Conservation (phyloP, 192 early-diverging fungal species). For the Umbelopsis isabellina region DNA sequence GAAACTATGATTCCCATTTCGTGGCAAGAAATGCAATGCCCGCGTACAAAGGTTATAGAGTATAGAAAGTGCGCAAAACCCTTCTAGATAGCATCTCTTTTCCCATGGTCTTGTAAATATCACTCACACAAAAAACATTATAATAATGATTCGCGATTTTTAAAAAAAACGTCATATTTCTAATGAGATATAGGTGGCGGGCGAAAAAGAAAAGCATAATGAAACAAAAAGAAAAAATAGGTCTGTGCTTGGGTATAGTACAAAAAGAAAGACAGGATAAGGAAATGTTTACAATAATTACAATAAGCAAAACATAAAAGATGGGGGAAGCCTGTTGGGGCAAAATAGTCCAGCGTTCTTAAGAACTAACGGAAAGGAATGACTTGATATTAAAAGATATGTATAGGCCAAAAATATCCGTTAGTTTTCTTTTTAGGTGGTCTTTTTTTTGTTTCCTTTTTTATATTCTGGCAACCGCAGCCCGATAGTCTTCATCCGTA, state of each 20-base stretch:
- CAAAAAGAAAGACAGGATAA: neutral
- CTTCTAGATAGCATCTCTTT: slow-evolving; percentile 38
- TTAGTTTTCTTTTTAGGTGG: neutral
- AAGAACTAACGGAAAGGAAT: neutral
- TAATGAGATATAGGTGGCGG: too few relatives aligned
- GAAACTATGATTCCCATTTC: slow-evolving; percentile 90
- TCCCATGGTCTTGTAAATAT: slow-evolving; percentile 8
- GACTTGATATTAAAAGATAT: neutral
- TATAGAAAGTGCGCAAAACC: slow-evolving; percentile 96
- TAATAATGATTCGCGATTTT: neutral
- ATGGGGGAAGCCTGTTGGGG: too few relatives aligned
- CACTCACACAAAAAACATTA: neutral
- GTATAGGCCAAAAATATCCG: slow-evolving; percentile 1
- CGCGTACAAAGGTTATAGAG: slow-evolving; percentile 84
- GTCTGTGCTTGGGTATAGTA: neutral
- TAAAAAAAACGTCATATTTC: neutral
- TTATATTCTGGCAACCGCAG: neutral
- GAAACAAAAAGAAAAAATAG: neutral
- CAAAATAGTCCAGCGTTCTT: neutral
- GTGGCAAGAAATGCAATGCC: slow-evolving; percentile 99
- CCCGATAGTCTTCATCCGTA: slow-evolving; percentile 19
- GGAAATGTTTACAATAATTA: too few relatives aligned
- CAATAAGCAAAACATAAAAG: too few relatives aligned
- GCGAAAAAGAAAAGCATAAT: too few relatives aligned
- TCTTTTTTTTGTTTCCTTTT: neutral